Evolutionary conservation across 306 rosid species (phyloP), one percentile per base, ranked within the genome.

Genomic region (Leucaena leucocephala): DNA sequence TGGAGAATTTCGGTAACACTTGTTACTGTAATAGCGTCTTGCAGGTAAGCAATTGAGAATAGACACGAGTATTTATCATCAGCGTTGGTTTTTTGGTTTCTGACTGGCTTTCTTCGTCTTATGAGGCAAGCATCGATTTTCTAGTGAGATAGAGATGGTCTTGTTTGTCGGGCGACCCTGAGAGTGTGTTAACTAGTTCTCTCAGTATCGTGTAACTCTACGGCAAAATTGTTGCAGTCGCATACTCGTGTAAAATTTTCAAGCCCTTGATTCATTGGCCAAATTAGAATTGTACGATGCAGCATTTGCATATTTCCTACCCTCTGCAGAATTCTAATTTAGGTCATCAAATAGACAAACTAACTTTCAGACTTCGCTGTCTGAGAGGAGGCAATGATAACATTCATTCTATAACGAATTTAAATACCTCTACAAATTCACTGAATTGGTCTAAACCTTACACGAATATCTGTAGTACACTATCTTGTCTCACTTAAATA

Each of bases 21-120:
- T 96, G 99, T 83, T 96, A 96, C 85, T 96, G 99, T 79, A 96
- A 96, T 82, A 96, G 99, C 85, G 99, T 93, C 40, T 88, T 96
- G 92, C 99, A 96, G 99, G 98, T 94, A 46, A 58, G 61, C 36
- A 68, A 62, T 63, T 36, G 57, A 57, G 11, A 17, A 67, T 80
- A 21, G 3, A 50, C 40, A 2, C 8, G 1, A 33, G 45, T 40
- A 9, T 17, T 27, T 33, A 57, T 72, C 38, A 48, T 71, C 74
- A 19, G 68, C 76, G 80, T 82, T 63, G 45, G 44, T 34, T 8
- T 78, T 52, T 69, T 57, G 48, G 48, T 82, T 48, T 71, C 19
- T 50, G 71, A 40, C 19, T 12, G 39, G 81, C 64, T 15, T 69
- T 58, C 39, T 34, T 71, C 5, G 13, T 19, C 13, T 12, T 42